Base-by-base conservation (phyloP, 257 asterid species). In the Haberlea rhodopensis region DNA sequence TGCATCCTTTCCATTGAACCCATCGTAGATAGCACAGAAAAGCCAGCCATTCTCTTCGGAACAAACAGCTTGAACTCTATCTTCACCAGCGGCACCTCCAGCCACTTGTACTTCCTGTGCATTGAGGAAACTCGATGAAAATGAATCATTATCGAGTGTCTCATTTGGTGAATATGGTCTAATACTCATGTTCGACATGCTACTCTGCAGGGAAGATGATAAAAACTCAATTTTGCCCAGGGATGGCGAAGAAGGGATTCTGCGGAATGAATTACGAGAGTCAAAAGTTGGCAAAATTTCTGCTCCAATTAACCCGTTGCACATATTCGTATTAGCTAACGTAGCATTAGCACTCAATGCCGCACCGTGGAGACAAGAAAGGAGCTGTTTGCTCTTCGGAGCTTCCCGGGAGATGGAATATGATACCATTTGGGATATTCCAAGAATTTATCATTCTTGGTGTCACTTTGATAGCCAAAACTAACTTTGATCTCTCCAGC, bases 31-130 rank as follows among this genome's bases (percentile, higher is more conserved):
- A 23, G 76, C 94, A 64, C 99, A 89, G 65, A 92, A 89, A 53
- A 92, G 85, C 96, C 96, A 92, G 19, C 95, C 94, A 6, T 89
- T 87, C 68, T 92, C 97, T 70, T 92, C 97, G 1, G 99, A 92
- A 72, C 95, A 87, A 67, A 92, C 97, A 2, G 99, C 96, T 75
- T 92, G 99, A 59, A 92, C 97, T 69, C 99, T 79, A 70, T 92
- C 99, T 76, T 92, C 97, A 8, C 97, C 99, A 26, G 97, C 99
- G 18, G 99, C 95, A 18, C 99, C 99, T 20, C 97, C 99, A 15
- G 99, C 99, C 29, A 89, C 83, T 71, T 92, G 96, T 52, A 92
- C 71, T 48, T 89, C 97, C 69, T 75, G 69, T 1, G 85, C 71
- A 55, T 76, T 89, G 64, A 92, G 81, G 75, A 87, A 85, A 71